Evolutionary conservation across 2,329 filamentous ascomycete genomes (phyloP), one percentile per base, ranked within the genome.

Genomic region (Ophiostoma sp.): DNA sequence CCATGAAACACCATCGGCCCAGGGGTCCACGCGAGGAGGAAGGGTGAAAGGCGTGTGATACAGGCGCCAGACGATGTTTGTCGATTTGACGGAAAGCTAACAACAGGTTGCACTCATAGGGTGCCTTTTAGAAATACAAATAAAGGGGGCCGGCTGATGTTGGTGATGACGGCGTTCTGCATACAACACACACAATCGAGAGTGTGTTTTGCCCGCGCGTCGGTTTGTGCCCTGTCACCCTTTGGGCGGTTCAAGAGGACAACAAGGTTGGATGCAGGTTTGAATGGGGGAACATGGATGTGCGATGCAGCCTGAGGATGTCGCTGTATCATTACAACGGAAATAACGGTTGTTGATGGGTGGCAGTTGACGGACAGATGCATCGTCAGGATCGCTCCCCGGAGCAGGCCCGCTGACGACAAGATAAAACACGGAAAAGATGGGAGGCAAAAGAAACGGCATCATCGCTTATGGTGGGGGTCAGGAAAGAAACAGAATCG

Each of bases 1-100:
- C 31, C 68, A 45, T 70, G 68, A 70, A 70, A 70, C 68, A 69
- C 61, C 36, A 52, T 39, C 19, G 42, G 64, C 42, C 66, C 66
- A 55, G 66, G 66, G 66, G 66, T 33, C 66, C 66, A 69, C 45
- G 66, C 66, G 28, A 69, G 66, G 19, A 55, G 45, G 19, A 55
- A 28, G 28, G 64, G 66, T 15, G 15, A 19, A 48, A 19, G 45
- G n/a, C 17, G 42, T 69, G 25, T 31, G 42, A 69, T 22, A 33
- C 42, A 36, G 28, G 19, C 66, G 28, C 25, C 45, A 50, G 42
- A 28, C 22, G 50, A 55, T 28, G 22, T 9, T 9, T 22, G 50
- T 55, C 19, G n/a, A 12, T 55, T 25, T 0, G n/a, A 11, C 25
- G 33, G 9, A 19, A 36, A 17, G 39, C 33, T 7, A 25, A n/a